These are phyloP conservation scores for Pugionium dolabratum DNA, from an alignment of 345 rosid genomes.

Conservation along the genomic window DNA sequence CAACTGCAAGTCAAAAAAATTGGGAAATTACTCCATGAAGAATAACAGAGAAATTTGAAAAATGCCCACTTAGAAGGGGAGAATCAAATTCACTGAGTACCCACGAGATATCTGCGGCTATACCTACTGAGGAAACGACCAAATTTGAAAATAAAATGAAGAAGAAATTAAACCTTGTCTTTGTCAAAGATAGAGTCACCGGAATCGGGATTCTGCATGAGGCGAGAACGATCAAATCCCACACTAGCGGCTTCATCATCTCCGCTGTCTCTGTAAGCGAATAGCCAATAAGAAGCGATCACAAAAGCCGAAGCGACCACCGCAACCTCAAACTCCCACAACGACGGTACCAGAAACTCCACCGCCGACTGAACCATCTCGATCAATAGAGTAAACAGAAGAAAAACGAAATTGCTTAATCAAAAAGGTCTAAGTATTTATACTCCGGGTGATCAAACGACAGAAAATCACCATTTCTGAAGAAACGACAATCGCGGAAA, in stretches of 20 bases:
- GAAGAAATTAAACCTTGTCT: constrained; percentile 59
- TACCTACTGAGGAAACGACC: background rate
- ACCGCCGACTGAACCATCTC: constrained; percentile 43
- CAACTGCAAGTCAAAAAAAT: constrained; percentile 81
- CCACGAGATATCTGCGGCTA: background rate
- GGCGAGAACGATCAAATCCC: constrained; percentile 50
- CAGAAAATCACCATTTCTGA: background rate
- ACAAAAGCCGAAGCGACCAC: constrained; percentile 64
- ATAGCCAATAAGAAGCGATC: constrained; percentile 63
- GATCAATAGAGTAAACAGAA: constrained; percentile 29
- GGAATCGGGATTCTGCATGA: constrained; percentile 46
- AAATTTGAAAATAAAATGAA: constrained; percentile 2
- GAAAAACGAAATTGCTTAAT: background rate
- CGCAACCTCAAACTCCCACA: constrained; percentile 86
- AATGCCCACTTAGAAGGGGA: background rate
- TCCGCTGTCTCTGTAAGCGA: constrained; percentile 47
- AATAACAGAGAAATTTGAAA: background rate
- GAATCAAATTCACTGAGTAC: constrained; percentile 3
- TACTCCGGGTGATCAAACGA: constrained; percentile 4
- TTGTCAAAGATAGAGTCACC: constrained; percentile 49
- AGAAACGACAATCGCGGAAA: constrained; percentile 24
- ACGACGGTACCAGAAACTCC: constrained; percentile 67
- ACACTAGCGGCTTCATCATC: constrained; percentile 30
- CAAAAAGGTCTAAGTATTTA: constrained; percentile 4
- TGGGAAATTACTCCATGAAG: constrained; percentile 61